These are phyloP conservation scores for Aspergillus ochraceus DNA, from an alignment of 2,329 filamentous ascomycete genomes.

Conservation along the genomic window DNA sequence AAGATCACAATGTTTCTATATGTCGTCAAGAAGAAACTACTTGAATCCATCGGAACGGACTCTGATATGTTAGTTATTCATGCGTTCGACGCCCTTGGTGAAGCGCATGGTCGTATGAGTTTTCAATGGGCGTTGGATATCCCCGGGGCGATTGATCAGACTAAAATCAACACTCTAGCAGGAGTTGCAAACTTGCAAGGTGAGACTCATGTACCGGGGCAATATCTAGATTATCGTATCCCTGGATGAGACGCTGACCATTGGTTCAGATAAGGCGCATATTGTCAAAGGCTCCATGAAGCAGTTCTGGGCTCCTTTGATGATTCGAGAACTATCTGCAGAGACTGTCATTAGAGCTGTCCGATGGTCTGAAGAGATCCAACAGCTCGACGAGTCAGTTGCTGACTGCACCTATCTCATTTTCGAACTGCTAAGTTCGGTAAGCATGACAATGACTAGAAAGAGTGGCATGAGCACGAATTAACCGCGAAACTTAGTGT, in stretches of 20 bases:
- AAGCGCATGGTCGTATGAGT: conserved; percentile 49
- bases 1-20: conserved; percentile 16
- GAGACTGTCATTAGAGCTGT: conserved; percentile 6
- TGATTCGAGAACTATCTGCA: conserved; percentile 2
- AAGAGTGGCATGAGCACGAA: neutral
- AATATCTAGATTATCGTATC: neutral
- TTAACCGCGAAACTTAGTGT: neutral
- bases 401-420: conserved; percentile 14
- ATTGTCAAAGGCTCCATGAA: conserved; percentile 12
- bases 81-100: conserved; percentile 42
- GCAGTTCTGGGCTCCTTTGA: conserved; percentile 9
- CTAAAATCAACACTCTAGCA: conserved; percentile 2
- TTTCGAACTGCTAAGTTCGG: conserved; percentile 9
- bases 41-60: conserved; percentile 5
- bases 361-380: conserved; percentile 7
- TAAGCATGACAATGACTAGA: neutral
- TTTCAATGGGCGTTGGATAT: conserved; percentile 39
- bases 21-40: conserved; percentile 7
- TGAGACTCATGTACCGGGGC: neutral
- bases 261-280: conserved; percentile 1
- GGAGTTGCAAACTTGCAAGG: conserved; percentile 10
- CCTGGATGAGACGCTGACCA: neutral
- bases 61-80: conserved; percentile 14
- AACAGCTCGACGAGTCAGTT: conserved; percentile 1
- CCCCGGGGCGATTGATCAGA: conserved; percentile 11